Conservation (phyloP, 257 asterid species). For the Jasminum sambac region DNA sequence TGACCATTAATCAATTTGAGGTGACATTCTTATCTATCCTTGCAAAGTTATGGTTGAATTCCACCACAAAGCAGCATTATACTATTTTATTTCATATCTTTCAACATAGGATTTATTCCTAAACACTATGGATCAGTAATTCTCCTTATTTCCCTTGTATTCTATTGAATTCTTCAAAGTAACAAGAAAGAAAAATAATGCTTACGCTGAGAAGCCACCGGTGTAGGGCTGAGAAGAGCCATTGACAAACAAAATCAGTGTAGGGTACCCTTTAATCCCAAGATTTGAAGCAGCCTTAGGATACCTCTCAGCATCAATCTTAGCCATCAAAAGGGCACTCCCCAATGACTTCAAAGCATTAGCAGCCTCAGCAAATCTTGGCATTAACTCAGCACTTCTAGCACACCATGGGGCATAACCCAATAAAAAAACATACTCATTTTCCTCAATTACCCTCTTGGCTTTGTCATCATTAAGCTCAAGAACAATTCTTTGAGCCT, state of each 20-base stretch:
- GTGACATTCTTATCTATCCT: too few species aligned
- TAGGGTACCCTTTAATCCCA: constrained; percentile 84
- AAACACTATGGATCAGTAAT: not conserved
- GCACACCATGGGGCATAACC: constrained; percentile 96
- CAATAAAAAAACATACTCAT: constrained; percentile 78
- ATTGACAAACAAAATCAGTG: constrained; percentile 74
- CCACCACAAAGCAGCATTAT: not conserved
- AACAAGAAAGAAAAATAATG: constrained; percentile 10
- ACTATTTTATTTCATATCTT: not conserved
- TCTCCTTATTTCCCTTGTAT: not conserved
- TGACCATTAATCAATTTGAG: too few species aligned
- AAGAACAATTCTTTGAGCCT: constrained; percentile 83
- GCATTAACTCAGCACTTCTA: constrained; percentile 96
- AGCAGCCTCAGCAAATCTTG: constrained; percentile 94
- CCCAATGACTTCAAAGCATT: constrained; percentile 67
- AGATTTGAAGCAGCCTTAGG: constrained; percentile 70
- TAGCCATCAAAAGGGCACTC: constrained; percentile 64
- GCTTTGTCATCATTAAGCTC: constrained; percentile 71
- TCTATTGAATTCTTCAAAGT: not conserved
- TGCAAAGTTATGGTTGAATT: too few species aligned
- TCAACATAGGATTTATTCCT: not conserved
- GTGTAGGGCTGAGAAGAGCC: constrained; percentile 80
- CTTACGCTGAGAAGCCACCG: constrained; percentile 92
- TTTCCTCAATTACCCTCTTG: constrained; percentile 54
- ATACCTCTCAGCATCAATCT: constrained; percentile 81